Percentiles rank a stretch among this genome's conserved stretches.
phyloP scores from a whole-genome alignment of 1,139 yeast genomes.

The Magnusiomyces ingens region DNA sequence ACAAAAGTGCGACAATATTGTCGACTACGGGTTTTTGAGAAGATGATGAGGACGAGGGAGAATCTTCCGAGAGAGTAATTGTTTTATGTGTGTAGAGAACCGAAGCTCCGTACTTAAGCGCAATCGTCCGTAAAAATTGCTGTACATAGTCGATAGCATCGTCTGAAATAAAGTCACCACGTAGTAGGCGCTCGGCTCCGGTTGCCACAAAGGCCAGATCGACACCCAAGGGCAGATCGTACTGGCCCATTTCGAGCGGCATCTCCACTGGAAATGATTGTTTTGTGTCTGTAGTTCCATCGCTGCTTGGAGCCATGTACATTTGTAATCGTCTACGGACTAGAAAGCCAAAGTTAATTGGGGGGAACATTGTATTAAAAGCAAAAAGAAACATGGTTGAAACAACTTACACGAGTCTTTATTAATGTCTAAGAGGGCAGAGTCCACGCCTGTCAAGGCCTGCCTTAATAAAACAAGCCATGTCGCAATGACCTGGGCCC shows the following conservation, averaged over 20 bases:
- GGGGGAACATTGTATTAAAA: not conserved
- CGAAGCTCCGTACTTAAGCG: slow-evolving; percentile 32
- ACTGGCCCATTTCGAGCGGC: slow-evolving; percentile 32
- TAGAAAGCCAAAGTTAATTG: not conserved
- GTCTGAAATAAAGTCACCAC: slow-evolving; percentile 18
- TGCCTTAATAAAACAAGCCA: slow-evolving; percentile 22
- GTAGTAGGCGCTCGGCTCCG: slow-evolving; percentile 18
- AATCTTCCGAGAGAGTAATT: not conserved
- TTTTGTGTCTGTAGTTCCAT: slow-evolving; percentile 7
- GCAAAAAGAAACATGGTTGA: slow-evolving; percentile 8
- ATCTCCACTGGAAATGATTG: slow-evolving; percentile 21
- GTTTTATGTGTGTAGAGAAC: too few species aligned
- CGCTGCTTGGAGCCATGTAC: slow-evolving; percentile 19
- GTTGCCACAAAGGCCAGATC: slow-evolving; percentile 27
- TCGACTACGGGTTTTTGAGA: slow-evolving; percentile 9
- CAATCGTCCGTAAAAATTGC: slow-evolving; percentile 46
- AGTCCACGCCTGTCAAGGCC: slow-evolving; percentile 8
- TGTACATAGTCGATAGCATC: slow-evolving; percentile 42
- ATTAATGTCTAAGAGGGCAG: slow-evolving; percentile 10
- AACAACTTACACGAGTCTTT: slow-evolving; percentile 15
- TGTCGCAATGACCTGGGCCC: slow-evolving; percentile 21
- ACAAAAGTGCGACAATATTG: slow-evolving; percentile 19
- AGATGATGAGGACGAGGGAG: not conserved
- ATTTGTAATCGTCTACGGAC: slow-evolving; percentile 17
- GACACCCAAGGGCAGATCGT: slow-evolving; percentile 31